Base-by-base conservation (phyloP, 768 basidiomycete species). In the Hebeloma cylindrosporum region DNA sequence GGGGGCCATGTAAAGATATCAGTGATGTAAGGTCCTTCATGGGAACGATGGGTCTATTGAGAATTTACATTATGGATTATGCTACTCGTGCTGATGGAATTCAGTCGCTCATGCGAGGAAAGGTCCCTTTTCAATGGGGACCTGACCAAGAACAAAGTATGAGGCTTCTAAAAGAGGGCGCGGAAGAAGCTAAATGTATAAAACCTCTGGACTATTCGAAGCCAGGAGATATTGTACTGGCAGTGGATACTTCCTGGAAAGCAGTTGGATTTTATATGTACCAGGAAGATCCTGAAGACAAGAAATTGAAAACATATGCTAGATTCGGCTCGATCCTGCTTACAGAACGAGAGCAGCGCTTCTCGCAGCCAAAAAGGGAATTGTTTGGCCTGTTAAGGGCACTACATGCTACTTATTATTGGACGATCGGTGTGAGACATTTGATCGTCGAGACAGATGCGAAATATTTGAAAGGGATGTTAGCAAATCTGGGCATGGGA, bases 341-440 rank as follows among this genome's bases (percentile, higher is more conserved):
- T 18, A 70, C 69, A 26, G 60, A 64, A 0, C 20, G 62, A 0
- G 65, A 72, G 48, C 41, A 55, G 2, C 22, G 56, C 0, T 71
- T 62, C 45, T 70, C 67, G 1, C 71, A 73, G 31, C 60, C 68
- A 0, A 76, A 77, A 33, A 22, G 63, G 0, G 70, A 76, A 50
- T 40, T 74, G 0, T 74, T 63, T 37, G 67, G 73, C 0, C 34
- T 74, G 0, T 67, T 54, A 18, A 48, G 51, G 8, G 61, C 59
- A 0, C 25, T 69, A 0, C 39, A 54, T 8, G 52, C 43, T 0
- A 43, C 50, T 33, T 33, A 51, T 13, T 50, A 56, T 11, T 56
- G 48, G 47, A n/a, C 63, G 2, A 46, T 58, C 2, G 60, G 61
- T 0, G 46, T 49, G 1, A 39, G 59, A 4, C 63, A 68, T 7